Evolutionary conservation across 345 rosid species (phyloP).

Genomic region (Lepidium africanum): DNA sequence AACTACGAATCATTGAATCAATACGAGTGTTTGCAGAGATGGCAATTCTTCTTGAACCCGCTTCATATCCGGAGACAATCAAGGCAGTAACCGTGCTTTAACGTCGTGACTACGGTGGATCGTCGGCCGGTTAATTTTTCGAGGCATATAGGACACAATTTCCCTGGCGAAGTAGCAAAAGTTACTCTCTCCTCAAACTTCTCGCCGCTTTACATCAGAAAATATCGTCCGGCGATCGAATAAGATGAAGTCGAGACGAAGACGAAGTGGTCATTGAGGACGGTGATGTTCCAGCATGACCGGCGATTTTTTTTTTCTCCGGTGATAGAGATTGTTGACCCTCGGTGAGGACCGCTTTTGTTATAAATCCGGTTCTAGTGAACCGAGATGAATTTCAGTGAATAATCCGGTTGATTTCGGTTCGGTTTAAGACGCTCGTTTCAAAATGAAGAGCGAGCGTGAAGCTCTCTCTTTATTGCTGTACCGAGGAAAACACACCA

Average conservation of each 20-base stretch:
- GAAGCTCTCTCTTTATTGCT: constrained; percentile 12
- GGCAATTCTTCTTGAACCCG: constrained; percentile 53
- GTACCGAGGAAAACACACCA: not conserved
- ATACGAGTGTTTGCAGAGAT: constrained; percentile 64
- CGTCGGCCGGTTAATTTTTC: constrained; percentile 29
- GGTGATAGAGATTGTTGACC: not conserved
- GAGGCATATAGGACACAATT: constrained; percentile 61
- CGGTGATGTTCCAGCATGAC: not conserved
- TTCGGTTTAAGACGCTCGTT: not conserved
- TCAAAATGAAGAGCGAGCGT: constrained; percentile 29
- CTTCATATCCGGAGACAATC: constrained; percentile 59
- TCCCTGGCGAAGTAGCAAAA: constrained; percentile 34
- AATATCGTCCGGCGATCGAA: not conserved
- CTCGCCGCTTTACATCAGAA: not conserved
- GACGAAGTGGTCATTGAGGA: not conserved
- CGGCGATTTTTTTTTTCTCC: constrained; percentile 1
- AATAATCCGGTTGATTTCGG: constrained; percentile 2
- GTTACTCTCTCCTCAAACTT: constrained; percentile 6
- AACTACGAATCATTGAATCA: constrained; percentile 61
- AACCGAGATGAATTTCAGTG: not conserved
- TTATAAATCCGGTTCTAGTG: not conserved
- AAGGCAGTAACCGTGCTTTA: constrained; percentile 56
- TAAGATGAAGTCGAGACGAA: not conserved
- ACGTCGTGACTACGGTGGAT: constrained; percentile 45
- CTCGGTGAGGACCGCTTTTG: not conserved